phyloP scores from a whole-genome alignment of 345 rosid species.

The Eucalyptus marginata region DNA sequence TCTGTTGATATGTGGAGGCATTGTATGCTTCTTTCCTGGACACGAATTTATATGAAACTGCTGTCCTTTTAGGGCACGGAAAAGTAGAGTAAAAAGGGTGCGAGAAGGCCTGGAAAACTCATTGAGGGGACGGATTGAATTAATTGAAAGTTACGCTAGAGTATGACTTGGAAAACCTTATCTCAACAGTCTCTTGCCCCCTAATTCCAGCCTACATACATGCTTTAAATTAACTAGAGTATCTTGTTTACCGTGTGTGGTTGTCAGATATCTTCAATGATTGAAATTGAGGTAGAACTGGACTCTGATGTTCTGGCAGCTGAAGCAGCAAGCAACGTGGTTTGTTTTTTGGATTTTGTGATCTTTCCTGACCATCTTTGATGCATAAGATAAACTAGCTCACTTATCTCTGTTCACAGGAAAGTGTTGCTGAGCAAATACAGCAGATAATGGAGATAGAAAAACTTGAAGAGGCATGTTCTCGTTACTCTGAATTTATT shows the following conservation, averaged over 20 bases:
- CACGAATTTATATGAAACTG: background rate
- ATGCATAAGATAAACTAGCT: background rate
- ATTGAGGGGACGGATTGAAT: conserved; percentile 69
- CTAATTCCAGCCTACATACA: background rate
- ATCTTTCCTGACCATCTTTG: background rate
- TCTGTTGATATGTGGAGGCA: background rate
- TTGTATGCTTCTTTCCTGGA: background rate
- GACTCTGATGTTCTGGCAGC: conserved; percentile 95
- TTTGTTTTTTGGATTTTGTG: conserved; percentile 13
- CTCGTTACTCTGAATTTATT: background rate
- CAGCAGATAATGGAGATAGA: conserved; percentile 90
- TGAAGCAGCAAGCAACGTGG: conserved; percentile 69
- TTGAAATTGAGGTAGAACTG: conserved; percentile 94
- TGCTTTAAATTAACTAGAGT: background rate
- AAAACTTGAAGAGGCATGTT: conserved; percentile 83
- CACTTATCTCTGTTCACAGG: conserved; percentile 33
- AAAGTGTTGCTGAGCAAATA: conserved; percentile 70
- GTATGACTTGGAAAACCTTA: conserved; percentile 18
- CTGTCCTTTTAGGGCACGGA: conserved; percentile 45
- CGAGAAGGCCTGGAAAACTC: conserved; percentile 73
- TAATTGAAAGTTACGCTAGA: conserved; percentile 86
- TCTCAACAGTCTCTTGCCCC: background rate
- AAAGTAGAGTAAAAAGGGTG: conserved; percentile 67
- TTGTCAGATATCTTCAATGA: conserved; percentile 88
- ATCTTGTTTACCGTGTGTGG: background rate